Conservation (phyloP, 2,329 filamentous ascomycete species). For the Nemania sp. region DNA sequence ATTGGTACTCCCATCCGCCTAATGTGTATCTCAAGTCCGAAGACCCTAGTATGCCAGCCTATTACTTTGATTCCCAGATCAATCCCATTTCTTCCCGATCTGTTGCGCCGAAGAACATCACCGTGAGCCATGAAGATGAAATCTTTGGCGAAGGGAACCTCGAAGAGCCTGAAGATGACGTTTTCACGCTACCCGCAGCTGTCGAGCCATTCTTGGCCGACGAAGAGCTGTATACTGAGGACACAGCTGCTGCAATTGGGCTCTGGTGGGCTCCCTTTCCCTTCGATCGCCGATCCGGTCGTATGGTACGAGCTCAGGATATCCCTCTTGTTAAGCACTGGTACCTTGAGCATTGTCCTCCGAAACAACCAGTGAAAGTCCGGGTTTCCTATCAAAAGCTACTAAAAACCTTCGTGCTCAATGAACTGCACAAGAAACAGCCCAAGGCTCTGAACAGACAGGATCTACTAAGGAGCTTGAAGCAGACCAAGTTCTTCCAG, state of each 20-base stretch:
- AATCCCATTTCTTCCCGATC: slow-evolving; percentile 96
- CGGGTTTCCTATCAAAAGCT: slow-evolving; percentile 98
- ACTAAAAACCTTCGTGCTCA: slow-evolving; percentile 92
- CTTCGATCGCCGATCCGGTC: slow-evolving; percentile 90
- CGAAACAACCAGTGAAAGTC: slow-evolving; percentile 89
- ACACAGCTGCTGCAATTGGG: slow-evolving; percentile 88
- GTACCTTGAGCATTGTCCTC: slow-evolving; percentile 95
- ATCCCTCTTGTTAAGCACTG: slow-evolving; percentile 97
- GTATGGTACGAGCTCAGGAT: slow-evolving; percentile 96
- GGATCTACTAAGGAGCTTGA: slow-evolving; percentile 84
- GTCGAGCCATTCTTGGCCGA: slow-evolving; percentile 88
- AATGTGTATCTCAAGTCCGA: slow-evolving; percentile 88
- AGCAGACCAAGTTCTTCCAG: slow-evolving; percentile 98
- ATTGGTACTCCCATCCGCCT: slow-evolving; percentile 94
- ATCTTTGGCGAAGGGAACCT: slow-evolving; percentile 83
- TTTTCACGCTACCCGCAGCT: slow-evolving; percentile 79
- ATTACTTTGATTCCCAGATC: slow-evolving; percentile 97
- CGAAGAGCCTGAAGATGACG: slow-evolving; percentile 74
- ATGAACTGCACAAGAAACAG: slow-evolving; percentile 93
- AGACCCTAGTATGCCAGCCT: slow-evolving; percentile 87
- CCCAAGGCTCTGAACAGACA: slow-evolving; percentile 97
- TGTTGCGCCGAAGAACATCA: slow-evolving; percentile 92
- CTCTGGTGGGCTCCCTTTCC: slow-evolving; percentile 99
- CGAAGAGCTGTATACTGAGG: slow-evolving; percentile 84
- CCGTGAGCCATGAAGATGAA: slow-evolving; percentile 88